Conservation (phyloP, 176 grass and related monocot genomes). For the Alopecurus myosuroides region DNA sequence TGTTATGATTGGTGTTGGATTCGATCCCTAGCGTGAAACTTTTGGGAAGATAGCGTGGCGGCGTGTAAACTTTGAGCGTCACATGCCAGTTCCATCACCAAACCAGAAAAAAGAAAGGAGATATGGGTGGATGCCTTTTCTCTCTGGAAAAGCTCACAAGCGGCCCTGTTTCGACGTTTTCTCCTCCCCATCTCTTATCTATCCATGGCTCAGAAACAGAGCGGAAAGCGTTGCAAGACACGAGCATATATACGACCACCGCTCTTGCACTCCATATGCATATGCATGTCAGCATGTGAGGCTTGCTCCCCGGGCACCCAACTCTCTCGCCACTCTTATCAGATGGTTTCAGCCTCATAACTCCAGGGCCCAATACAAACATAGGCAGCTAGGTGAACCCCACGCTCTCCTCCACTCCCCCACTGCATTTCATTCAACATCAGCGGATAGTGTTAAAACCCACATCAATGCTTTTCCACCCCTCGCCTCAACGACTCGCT, state of each 20-base stretch:
- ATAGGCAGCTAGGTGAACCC: neutral
- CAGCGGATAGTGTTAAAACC: neutral
- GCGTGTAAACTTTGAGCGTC: neutral
- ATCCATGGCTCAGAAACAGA: neutral
- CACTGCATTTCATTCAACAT: neutral
- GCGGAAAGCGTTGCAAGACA: neutral
- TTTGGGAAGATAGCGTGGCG: neutral
- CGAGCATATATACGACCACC: neutral
- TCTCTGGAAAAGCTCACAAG: neutral
- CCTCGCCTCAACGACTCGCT: neutral
- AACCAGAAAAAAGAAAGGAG: neutral
- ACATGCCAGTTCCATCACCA: neutral
- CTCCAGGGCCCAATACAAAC: neutral
- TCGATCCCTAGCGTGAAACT: neutral
- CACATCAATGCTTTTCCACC: neutral
- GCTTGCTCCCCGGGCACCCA: neutral
- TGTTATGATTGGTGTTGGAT: neutral
- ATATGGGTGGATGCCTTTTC: neutral
- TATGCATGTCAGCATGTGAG: neutral
- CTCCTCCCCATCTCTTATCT: neutral
- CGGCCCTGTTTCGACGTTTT: neutral
- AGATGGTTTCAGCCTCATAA: constrained; percentile 31
- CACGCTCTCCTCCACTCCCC: neutral
- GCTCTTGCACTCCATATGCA: neutral
- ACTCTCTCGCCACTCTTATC: neutral